Conservation (phyloP, 805 yeast species). For the Zygoascus bituminiphila region DNA sequence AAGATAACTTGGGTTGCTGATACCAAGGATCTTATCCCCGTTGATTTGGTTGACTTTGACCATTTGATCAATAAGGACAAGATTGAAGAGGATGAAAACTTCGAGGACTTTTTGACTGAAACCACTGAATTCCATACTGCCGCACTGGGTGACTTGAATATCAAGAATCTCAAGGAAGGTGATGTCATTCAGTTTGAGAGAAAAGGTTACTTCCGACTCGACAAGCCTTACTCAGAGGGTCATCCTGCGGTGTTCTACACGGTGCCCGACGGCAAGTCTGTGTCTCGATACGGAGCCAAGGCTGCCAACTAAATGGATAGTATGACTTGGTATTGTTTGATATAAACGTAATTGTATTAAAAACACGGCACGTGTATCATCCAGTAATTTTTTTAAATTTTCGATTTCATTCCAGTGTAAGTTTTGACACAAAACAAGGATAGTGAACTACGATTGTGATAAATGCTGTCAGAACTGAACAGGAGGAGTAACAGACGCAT, state of each 20-base stretch:
- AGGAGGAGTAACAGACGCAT: too few species aligned
- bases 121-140: slow-evolving; percentile 73
- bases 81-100: slow-evolving; percentile 87
- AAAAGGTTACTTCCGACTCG: slow-evolving; percentile 91
- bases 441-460: too few species aligned
- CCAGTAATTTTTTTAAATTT: too few species aligned
- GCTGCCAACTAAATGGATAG: too few species aligned
- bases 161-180: slow-evolving; percentile 68
- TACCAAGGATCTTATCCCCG: slow-evolving; percentile 59
- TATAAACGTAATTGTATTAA: too few species aligned
- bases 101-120: slow-evolving; percentile 85
- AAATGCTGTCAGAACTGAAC: too few species aligned
- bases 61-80: slow-evolving; percentile 92
- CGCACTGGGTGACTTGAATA: slow-evolving; percentile 75
- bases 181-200: slow-evolving; percentile 92
- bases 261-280: slow-evolving; percentile 91
- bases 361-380: too few species aligned
- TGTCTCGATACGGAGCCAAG: slow-evolving; percentile 68
- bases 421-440: too few species aligned
- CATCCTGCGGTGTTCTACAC: slow-evolving; percentile 74
- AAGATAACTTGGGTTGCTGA: slow-evolving; percentile 92
- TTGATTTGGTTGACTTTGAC: slow-evolving; percentile 84
- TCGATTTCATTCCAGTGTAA: too few species aligned
- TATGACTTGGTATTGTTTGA: too few species aligned
- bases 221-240: slow-evolving; percentile 44